Evolutionary conservation across 2,329 filamentous ascomycete species (phyloP), one percentile per base, ranked within the genome.

Genomic region (Graphium sp.): DNA sequence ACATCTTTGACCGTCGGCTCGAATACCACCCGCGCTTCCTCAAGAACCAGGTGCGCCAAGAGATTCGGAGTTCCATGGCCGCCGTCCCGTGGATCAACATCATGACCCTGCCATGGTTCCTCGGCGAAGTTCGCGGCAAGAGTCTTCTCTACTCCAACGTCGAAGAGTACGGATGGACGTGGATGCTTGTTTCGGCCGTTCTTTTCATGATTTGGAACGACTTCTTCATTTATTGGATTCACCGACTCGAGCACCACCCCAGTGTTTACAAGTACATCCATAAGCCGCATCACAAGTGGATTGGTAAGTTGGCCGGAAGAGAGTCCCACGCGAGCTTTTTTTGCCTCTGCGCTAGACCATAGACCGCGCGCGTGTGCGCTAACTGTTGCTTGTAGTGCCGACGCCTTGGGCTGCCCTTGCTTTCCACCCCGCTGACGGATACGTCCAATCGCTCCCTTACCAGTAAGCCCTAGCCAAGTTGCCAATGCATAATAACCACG

Each of bases 1-100:
- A 81, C 52, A 56, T 85, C 31, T 61, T 58, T 35, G 57, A 61
- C 40, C 46, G 50, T 11, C 51, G 54, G 9, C 45, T 58, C 28
- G 53, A 58, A 40, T 41, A 60, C 36, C 58, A 61, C 38, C 57
- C 57, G 13, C 51, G 55, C 32, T 61, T 59, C 43, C 46, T 61
- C 30, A 50, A 58, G 47, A 58, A 60, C 44, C 58, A 61, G 37
- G 42, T 58, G 30, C 45, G 46, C 29, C 53, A 48, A 33, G 57
- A 61, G 42, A 58, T 61, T 29, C 35, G 37, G 12, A 54, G 50
- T 4, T 57, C 57, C 18, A 42, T 60, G 38, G 41, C 32, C 13
- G 55, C 56, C 24, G 46, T 60, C 4, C 56, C 56, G 7, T 45
- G 50, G 21, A 60, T 60, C 39, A 52, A 56, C 35, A 39, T 60